phyloP scores from a whole-genome alignment of 495 filamentous ascomycete genomes.

The Aspergillus diversus region DNA sequence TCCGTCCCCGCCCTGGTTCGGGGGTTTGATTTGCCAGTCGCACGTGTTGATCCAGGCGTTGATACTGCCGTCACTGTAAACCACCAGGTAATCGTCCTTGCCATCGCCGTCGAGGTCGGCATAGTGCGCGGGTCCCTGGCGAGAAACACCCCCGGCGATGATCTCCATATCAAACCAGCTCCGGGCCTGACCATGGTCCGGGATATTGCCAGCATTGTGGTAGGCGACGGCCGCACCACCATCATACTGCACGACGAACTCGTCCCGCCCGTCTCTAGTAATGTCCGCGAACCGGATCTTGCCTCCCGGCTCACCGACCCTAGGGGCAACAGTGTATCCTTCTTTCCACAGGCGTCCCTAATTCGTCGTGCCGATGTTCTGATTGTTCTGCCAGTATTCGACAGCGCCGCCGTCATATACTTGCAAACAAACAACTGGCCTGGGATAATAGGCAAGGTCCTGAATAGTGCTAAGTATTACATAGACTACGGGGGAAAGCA shows the following conservation, averaged over 20 bases:
- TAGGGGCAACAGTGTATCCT: not conserved
- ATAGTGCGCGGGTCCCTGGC: not conserved
- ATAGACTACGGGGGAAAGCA: no score
- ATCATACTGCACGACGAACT: conserved; percentile 6
- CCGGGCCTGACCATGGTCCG: not conserved
- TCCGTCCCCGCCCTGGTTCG: no score
- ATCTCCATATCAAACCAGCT: not conserved
- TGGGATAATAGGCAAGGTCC: no score
- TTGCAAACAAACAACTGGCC: no score
- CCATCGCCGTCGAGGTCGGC: conserved; percentile 8
- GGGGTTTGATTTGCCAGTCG: no score
- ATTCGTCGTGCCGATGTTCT: not conserved
- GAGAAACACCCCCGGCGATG: not conserved
- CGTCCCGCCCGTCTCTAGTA: not conserved
- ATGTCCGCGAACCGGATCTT: conserved; percentile 9
- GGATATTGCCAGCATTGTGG: not conserved
- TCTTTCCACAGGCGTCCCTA: conserved; percentile 2
- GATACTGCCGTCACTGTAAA: not conserved
- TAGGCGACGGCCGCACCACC: conserved; percentile 1
- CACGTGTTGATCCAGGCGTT: not conserved
- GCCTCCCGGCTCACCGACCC: conserved; percentile 3
- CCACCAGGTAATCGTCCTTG: conserved; percentile 8
- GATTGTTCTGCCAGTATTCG: conserved; percentile 1
- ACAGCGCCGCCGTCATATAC: conserved; percentile 6
- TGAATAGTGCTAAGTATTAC: no score